These are phyloP conservation scores for Fusarium sp. DNA, from an alignment of 2,329 filamentous ascomycete species.

Conservation along the genomic window DNA sequence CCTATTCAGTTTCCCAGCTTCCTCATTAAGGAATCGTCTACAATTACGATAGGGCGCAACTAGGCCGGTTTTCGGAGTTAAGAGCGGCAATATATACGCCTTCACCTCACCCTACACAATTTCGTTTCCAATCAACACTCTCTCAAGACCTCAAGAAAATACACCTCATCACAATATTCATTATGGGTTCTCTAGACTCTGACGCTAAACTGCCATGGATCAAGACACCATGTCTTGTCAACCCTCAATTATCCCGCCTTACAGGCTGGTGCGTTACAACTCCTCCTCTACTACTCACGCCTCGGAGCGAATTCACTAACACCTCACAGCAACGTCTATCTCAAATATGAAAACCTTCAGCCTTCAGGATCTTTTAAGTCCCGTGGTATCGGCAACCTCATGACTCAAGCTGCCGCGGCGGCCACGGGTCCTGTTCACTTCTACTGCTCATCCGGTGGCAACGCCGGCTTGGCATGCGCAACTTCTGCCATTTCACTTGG, in stretches of 20 bases:
- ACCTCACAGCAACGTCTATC: conserved; percentile 73
- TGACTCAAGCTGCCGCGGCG: conserved; percentile 58
- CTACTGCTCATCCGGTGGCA: conserved; percentile 84
- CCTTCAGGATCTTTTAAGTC: conserved; percentile 91
- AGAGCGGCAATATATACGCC: conserved; percentile 6
- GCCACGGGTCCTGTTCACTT: conserved; percentile 68
- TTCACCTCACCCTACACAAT: not conserved
- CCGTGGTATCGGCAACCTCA: conserved; percentile 78
- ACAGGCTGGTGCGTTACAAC: conserved; percentile 74
- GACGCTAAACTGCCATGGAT: conserved; percentile 70
- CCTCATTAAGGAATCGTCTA: not conserved
- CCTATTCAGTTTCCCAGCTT: not conserved
- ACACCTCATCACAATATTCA: conserved; percentile 4
- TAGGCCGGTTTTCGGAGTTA: not conserved
- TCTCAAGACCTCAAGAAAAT: not conserved
- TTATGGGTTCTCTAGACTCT: conserved; percentile 57
- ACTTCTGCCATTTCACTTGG: conserved; percentile 74
- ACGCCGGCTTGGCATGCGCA: conserved; percentile 86
- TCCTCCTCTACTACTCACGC: not conserved
- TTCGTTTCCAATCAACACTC: not conserved
- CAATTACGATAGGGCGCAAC: not conserved
- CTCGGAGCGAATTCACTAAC: conserved; percentile 19
- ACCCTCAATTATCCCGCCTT: conserved; percentile 72
- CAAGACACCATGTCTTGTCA: conserved; percentile 77
- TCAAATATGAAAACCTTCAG: conserved; percentile 88